Evolutionary conservation across 345 rosid genomes (phyloP).

Genomic region (Aquilaria yunnanensis): DNA sequence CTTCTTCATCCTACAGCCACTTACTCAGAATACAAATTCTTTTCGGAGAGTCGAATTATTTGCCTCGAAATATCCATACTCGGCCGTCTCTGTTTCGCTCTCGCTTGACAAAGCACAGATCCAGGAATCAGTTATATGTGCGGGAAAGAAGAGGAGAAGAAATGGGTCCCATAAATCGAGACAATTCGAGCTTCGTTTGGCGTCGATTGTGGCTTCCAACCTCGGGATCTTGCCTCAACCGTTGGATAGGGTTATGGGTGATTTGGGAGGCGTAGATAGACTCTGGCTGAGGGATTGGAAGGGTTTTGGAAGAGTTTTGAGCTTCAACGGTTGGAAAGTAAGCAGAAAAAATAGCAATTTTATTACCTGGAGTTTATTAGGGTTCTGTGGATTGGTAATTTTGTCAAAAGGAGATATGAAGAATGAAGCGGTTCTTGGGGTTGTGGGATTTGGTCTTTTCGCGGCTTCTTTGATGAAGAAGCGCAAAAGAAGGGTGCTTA

Average conservation of each 20-base stretch:
- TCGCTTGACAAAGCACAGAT: constrained; percentile 15
- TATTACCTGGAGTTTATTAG: constrained; percentile 16
- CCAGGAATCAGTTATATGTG: constrained; percentile 23
- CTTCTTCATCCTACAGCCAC: constrained; percentile 11
- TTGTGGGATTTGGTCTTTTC: constrained; percentile 24
- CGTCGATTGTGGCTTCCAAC: constrained; percentile 29
- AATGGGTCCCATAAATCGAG: constrained; percentile 22
- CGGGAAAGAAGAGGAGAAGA: constrained; percentile 30
- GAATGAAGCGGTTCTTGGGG: constrained; percentile 17
- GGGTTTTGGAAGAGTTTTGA: constrained; percentile 27
- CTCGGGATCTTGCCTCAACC: constrained; percentile 44
- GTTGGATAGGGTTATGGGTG: constrained; percentile 21
- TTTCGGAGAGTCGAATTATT: neutral
- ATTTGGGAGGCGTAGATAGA: constrained; percentile 27
- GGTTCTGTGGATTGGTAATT: constrained; percentile 22
- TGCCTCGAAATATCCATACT: constrained; percentile 10
- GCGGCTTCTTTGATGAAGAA: constrained; percentile 12
- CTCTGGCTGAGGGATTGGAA: constrained; percentile 23
- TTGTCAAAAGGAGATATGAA: constrained; percentile 25
- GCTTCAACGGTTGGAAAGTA: constrained; percentile 34
- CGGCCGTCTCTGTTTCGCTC: constrained; percentile 4
- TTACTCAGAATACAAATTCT: neutral
- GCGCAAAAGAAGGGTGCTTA: constrained; percentile 15
- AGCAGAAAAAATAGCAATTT: constrained; percentile 15
- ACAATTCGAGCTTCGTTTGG: constrained; percentile 24